phyloP scores from a whole-genome alignment of 495 filamentous ascomycete species.

The Melanomma pulvis-pyrius region DNA sequence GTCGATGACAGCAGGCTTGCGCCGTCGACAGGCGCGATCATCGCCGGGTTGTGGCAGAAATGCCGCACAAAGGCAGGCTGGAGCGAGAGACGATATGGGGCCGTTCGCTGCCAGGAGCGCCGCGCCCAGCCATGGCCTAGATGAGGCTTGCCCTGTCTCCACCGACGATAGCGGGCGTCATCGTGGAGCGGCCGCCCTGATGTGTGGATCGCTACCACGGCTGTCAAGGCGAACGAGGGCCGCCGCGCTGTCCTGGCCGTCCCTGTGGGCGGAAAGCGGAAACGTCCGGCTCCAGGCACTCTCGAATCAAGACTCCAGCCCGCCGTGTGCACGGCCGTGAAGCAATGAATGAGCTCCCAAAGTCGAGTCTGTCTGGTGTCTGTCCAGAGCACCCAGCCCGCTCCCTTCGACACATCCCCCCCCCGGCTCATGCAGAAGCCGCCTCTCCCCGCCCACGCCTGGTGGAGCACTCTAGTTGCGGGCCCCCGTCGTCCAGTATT shows the following conservation, averaged over 20 bases:
- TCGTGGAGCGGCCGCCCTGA: slow-evolving; percentile 15
- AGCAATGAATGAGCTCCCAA: background rate
- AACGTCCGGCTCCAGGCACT: slow-evolving; percentile 31
- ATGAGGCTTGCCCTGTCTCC: slow-evolving; percentile 24
- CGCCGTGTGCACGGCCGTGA: slow-evolving; percentile 19
- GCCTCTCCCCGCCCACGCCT: slow-evolving; percentile 23
- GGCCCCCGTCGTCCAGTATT: slow-evolving; percentile 19
- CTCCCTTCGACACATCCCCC: slow-evolving; percentile 15
- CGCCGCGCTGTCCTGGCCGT: slow-evolving; percentile 2
- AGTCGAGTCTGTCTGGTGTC: slow-evolving; percentile 3
- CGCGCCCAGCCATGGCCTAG: background rate
- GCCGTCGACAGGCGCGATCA: slow-evolving; percentile 29
- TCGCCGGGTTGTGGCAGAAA: slow-evolving; percentile 30
- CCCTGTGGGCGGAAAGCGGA: slow-evolving; percentile 26
- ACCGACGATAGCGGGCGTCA: slow-evolving; percentile 17
- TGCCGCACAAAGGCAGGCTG: slow-evolving; percentile 25
- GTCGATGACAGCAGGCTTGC: slow-evolving; percentile 18
- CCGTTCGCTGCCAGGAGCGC: slow-evolving; percentile 19
- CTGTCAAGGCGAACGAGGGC: slow-evolving; percentile 28
- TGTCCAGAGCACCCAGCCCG: slow-evolving; percentile 9
- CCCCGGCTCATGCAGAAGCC: slow-evolving; percentile 13
- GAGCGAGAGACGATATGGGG: slow-evolving; percentile 16
- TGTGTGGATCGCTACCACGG: slow-evolving; percentile 14
- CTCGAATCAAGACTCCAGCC: slow-evolving; percentile 19
- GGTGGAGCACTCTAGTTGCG: slow-evolving; percentile 28